Evolutionary conservation across 2,329 filamentous ascomycete species (phyloP).

Genomic region (Emmonsia crescens): DNA sequence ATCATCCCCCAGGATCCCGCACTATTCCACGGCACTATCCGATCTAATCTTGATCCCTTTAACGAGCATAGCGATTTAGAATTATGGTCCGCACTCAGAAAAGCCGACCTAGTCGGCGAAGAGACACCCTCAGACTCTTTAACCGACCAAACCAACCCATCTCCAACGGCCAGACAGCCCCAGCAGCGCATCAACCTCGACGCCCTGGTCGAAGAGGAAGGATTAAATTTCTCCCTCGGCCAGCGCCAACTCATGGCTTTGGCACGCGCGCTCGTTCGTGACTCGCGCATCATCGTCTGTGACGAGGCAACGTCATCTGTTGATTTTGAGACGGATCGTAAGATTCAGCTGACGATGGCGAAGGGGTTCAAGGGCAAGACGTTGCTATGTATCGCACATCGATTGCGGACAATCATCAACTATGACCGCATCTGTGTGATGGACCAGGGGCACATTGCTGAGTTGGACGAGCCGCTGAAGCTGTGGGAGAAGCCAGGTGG

Average conservation of each 20-base stretch:
- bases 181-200: conserved; percentile 64
- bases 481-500: conserved; percentile 60
- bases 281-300: conserved; percentile 85
- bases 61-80: conserved; percentile 36
- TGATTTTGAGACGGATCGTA: conserved; percentile 93
- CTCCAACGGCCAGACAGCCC: conserved; percentile 8
- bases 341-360: conserved; percentile 84
- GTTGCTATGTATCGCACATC: conserved; percentile 82
- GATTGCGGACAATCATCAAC: conserved; percentile 80
- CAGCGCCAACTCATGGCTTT: conserved; percentile 94
- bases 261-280: conserved; percentile 76
- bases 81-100: conserved; percentile 37
- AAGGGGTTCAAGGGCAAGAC: conserved; percentile 77
- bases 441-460: conserved; percentile 78
- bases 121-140: conserved; percentile 9
- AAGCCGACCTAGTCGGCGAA: conserved; percentile 33
- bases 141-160: conserved; percentile 6
- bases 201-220: conserved; percentile 79
- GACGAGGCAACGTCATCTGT: conserved; percentile 91
- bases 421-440: conserved; percentile 97
- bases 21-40: conserved; percentile 34
- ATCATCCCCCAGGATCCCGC: conserved; percentile 39
- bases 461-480: conserved; percentile 65
- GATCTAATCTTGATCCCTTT: conserved; percentile 37
- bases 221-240: conserved; percentile 88